Base-by-base conservation (phyloP, 129 eudicot species). In the Rutidosis leptorrhynchoides region DNA sequence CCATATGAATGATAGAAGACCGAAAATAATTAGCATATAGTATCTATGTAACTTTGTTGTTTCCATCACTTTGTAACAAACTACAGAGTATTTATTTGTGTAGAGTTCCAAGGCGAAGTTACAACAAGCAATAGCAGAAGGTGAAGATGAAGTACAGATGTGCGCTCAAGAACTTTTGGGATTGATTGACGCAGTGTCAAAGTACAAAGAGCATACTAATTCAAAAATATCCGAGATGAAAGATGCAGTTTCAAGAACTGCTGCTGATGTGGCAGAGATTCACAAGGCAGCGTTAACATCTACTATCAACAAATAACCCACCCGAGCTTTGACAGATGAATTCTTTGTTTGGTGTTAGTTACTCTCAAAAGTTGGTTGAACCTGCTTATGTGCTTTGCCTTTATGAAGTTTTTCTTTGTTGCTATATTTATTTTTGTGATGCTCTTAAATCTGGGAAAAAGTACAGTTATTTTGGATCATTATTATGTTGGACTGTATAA, bases 131-230 rank as follows among this genome's bases (percentile, higher is more conserved):
- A 71, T 20, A 3, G 25, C 2, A 43, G 79, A 57, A 77, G 48
- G 70, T 22, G 88, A 93, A 54, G 82, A 80, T 71, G 83, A 83
- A 70, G 80, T 79, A 8, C 78, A 81, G 61, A 37, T 63, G 68
- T 89, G 90, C 33, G 88, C 80, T 46, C 64, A 42, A 17, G 84
- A 89, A 69, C 79, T 89, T 17, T 83, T 86, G 59, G 79, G 62
- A n/a, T 27, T 79, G 84, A 73, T 89, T 11, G 89, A 89, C 69
- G 79, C 90, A 11, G 84, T 89, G 57, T 79, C 95, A 16, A 75
- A 79, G 64, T 77, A 74, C 72, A 86, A 86, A 46, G 96, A 89
- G 77, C 61, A 73, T 46, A 49, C 62, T 10, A 16, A 15, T 57
- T 57, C 62, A 27, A 57, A 57, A 57, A 52, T 85, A 42, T 65